Base-by-base conservation (phyloP, 345 rosid genomes). In the Gossypium sturtianum region DNA sequence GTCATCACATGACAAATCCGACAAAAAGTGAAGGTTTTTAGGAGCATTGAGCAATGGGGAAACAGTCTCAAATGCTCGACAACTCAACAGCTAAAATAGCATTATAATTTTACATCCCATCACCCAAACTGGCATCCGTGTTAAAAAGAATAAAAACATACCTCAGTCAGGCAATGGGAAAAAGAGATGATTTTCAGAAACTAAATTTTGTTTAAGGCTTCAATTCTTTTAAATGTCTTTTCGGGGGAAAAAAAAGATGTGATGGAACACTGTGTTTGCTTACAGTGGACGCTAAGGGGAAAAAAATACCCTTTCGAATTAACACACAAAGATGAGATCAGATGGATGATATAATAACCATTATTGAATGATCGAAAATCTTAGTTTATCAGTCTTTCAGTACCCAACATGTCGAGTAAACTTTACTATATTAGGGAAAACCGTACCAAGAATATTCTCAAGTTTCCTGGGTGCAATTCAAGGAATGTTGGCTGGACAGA, bases 1-100 rank as follows among this genome's bases (percentile, higher is more conserved):
- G 58, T n/a, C 58, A 20, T 8, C 49, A 65, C 64, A 66, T 59
- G 70, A 66, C 70, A 79, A 34, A 71, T 66, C 76, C 65, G 58
- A 65, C 16, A 19, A 11, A 63, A 63, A 53, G 1, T 53, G 58
- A 16, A 53, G 58, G 2, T 53, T 34, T 34, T 53, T 53, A 8
- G 57, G 56, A 51, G 56, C 54, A 51, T 51, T 52, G 57, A 17
- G 57, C 10, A 62, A 43, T 15, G 12, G 19, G 19, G 44, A 3
- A n/a, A 16, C 77, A 66, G 70, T 52, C 71, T 69, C 71, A 16
- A 41, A 63, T 9, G 70, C 48, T 25, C 59, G 27, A 48, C 27
- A 56, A 23, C 49, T 45, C 49, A 45, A 9, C 49, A 10, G 49
- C 49, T 8, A 9, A 45, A 45, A 34, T 34, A 5, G 5, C 41